Conservation (phyloP, 2,329 filamentous ascomycete species). For the Cyclaneusma minus region DNA sequence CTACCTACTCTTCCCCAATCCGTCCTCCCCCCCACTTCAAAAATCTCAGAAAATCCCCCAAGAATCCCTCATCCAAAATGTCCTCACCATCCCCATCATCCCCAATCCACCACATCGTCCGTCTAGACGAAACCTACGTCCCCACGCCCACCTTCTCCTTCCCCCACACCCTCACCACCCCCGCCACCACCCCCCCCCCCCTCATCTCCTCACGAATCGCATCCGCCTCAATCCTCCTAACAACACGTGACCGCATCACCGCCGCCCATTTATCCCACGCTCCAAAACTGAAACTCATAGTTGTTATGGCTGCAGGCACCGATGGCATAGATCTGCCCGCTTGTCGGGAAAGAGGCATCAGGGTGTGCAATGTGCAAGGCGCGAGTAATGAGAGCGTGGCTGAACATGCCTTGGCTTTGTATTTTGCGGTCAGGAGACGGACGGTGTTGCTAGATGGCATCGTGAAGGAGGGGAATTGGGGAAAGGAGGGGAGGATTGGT, state of each 20-base stretch:
- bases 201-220: constrained; percentile 17
- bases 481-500: constrained; percentile 12
- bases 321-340: constrained; percentile 22
- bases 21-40: too few relatives aligned
- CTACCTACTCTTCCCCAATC: too few relatives aligned
- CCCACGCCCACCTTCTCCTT: constrained; percentile 8
- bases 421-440: constrained; percentile 21
- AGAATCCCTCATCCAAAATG: too few relatives aligned
- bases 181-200: constrained; percentile 4
- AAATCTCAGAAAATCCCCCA: too few relatives aligned
- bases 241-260: constrained; percentile 18
- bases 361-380: constrained; percentile 21
- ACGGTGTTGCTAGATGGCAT: constrained; percentile 18
- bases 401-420: constrained; percentile 16
- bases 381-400: constrained; percentile 21
- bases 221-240: constrained; percentile 22
- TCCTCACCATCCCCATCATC: too few relatives aligned
- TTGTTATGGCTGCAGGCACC: constrained; percentile 21
- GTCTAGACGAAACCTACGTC: constrained; percentile 9
- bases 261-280: constrained; percentile 14
- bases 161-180: constrained; percentile 9
- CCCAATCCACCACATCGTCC: constrained; percentile 9
- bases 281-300: constrained; percentile 19
- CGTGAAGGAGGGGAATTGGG: constrained; percentile 15
- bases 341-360: constrained; percentile 18